Evolutionary conservation across 1,139 yeast genomes (phyloP), one percentile per base, ranked within the genome.

Genomic region (Hyphopichia buzzinii): DNA sequence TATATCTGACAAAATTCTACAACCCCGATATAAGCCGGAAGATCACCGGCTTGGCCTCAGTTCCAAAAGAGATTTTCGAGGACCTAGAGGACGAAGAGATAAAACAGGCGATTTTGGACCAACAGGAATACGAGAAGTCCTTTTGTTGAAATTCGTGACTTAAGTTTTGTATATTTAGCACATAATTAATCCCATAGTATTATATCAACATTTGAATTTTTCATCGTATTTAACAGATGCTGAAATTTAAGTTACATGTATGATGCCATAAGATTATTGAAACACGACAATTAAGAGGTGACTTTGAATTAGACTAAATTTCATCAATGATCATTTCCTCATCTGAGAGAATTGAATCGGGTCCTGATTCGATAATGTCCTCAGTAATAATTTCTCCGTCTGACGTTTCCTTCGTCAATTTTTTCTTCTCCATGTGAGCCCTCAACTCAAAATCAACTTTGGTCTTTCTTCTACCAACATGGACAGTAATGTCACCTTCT

Each of bases 21-120:
- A 67, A 75, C 42, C 66, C 72, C 2, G 68, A 73, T 39, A 39
- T 65, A 32, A 52, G 73, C 33, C 58, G 59, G 26, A 76, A 70
- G 43, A 62, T 67, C 17, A 84, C 95, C 0, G 95, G 95, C 0
- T 67, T 89, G 46, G 61, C 61, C 3, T 66, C 72, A 38, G 79
- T 89, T 1, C 78, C 84, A 2, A 50, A 60, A 12, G 79, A 73
- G 12, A 52, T 87, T 1, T 81, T 80, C 46, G 79, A 73, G 15
- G 83, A 69, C 26, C 59, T 77, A 17, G 52, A 52, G 22, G 81
- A 77, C 38, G 83, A 74, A 31, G 79, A 79, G 4, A 65, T 77
- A 11, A 74, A 69, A 51, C 47, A 62, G 27, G 95, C 90, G 1
- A 84, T 88, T 37, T 50, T 75, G 35, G 72, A 69, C 31, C 96